Percentiles rank a stretch among this genome's conserved stretches.
Conservation (phyloP, 208 protist species). For the Leishmania major region DNA sequence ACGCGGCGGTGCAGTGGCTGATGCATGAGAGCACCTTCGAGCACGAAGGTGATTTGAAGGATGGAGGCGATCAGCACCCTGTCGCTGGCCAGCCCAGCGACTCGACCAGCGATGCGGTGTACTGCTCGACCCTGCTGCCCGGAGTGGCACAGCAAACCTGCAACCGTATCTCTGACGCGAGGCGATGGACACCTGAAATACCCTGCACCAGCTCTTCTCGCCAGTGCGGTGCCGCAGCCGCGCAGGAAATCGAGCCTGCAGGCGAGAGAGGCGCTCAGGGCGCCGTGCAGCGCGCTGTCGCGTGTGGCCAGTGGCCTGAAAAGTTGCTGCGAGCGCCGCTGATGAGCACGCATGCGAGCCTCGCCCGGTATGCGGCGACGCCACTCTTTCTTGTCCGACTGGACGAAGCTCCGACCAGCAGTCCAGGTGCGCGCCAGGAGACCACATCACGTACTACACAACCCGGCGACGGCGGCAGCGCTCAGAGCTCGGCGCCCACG, state of each 20-base stretch:
- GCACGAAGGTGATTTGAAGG: background rate
- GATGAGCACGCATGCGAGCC: conserved; percentile 19
- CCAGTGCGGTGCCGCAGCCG: background rate
- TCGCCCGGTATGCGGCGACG: conserved; percentile 5
- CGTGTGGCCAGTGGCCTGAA: conserved; percentile 24
- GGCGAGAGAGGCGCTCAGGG: background rate
- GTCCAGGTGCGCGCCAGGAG: background rate
- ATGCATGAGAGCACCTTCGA: conserved; percentile 7
- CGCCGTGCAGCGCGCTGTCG: conserved; percentile 12
- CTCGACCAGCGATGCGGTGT: background rate
- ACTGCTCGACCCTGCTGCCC: background rate
- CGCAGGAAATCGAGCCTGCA: conserved; percentile 6
- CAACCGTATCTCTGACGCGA: background rate
- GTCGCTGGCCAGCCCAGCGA: background rate
- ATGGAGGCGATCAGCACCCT: background rate
- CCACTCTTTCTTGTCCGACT: conserved; percentile 1
- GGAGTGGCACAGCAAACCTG: background rate
- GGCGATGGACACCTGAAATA: background rate
- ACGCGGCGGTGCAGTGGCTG: conserved; percentile 24
- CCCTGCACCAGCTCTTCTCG: background rate
- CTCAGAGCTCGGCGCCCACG: background rate
- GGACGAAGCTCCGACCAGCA: background rate
- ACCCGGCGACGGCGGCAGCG: background rate
- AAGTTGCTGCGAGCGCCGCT: conserved; percentile 19
- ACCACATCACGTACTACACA: background rate